Conservation (phyloP, 148 eudicot genomes). For the Vaccinium macrocarpon region DNA sequence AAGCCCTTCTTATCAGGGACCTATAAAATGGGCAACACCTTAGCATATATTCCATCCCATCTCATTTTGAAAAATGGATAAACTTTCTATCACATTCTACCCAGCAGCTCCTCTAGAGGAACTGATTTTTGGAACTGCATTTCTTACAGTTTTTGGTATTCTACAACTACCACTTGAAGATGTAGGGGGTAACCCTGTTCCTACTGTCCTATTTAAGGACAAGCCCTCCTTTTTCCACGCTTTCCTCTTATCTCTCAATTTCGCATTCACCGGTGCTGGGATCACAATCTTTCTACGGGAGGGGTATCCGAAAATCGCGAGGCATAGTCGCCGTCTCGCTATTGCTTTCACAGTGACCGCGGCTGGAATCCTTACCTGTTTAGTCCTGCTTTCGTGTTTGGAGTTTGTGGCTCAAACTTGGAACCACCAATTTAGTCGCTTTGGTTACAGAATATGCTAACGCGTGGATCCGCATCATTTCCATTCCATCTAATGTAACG, state of each 20-base stretch:
- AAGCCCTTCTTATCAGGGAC: no score
- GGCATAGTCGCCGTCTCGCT: not conserved
- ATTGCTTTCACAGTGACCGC: not conserved
- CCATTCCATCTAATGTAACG: no score
- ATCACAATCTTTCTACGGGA: not conserved
- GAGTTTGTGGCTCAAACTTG: not conserved
- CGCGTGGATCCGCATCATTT: no score
- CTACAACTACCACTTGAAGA: not conserved
- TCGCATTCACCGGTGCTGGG: not conserved
- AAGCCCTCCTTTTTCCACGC: slow-evolving; percentile 13
- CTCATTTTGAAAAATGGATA: not conserved
- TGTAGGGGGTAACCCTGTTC: not conserved
- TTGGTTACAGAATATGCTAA: no score
- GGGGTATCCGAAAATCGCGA: not conserved
- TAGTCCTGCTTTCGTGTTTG: not conserved
- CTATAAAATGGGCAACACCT: no score
- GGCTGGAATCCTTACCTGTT: not conserved
- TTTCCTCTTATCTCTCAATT: slow-evolving; percentile 4
- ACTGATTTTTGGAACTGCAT: not conserved
- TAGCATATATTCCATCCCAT: not conserved
- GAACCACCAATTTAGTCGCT: not conserved
- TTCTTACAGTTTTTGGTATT: slow-evolving; percentile 5
- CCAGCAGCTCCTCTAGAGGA: slow-evolving; percentile 2
- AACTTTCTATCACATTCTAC: not conserved
- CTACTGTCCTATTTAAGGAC: slow-evolving; percentile 9